These are phyloP conservation scores for Citrullus colocynthis DNA, from an alignment of 306 rosid genomes.

Conservation along the genomic window DNA sequence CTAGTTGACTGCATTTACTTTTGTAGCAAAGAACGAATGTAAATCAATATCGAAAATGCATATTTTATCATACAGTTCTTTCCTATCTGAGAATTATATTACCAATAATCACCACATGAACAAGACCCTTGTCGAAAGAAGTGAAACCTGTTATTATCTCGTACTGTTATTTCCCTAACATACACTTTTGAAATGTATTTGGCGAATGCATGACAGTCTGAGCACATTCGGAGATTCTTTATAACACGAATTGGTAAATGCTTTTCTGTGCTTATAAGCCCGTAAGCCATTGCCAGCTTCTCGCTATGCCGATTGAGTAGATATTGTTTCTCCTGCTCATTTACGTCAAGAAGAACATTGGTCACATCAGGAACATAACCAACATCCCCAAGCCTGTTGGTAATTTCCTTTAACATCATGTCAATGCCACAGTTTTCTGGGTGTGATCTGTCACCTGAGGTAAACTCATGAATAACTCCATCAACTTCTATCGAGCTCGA, in stretches of 20 bases:
- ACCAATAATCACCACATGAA: slow-evolving; percentile 71
- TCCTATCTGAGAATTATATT: slow-evolving; percentile 4
- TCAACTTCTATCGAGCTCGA: slow-evolving; percentile 47
- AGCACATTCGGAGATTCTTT: slow-evolving; percentile 68
- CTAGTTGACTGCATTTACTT: neutral
- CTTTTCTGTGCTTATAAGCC: slow-evolving; percentile 37
- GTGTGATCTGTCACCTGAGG: slow-evolving; percentile 49
- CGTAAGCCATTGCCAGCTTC: slow-evolving; percentile 69
- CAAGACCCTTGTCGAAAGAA: slow-evolving; percentile 50
- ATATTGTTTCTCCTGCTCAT: slow-evolving; percentile 45
- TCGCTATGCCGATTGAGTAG: slow-evolving; percentile 62
- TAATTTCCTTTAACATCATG: slow-evolving; percentile 50
- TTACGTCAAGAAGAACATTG: slow-evolving; percentile 63
- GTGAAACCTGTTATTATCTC: slow-evolving; percentile 63
- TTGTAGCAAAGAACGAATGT: neutral
- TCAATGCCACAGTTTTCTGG: slow-evolving; percentile 23
- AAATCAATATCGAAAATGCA: neutral
- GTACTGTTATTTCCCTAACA: slow-evolving; percentile 41
- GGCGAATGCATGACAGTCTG: slow-evolving; percentile 67
- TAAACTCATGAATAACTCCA: slow-evolving; percentile 60
- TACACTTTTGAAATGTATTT: slow-evolving; percentile 46
- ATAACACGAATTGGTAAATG: slow-evolving; percentile 45
- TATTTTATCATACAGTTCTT: neutral
- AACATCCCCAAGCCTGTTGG: slow-evolving; percentile 30
- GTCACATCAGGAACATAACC: slow-evolving; percentile 67